phyloP scores from a whole-genome alignment of 2,329 filamentous ascomycete genomes.

The Ilyonectria destructans region DNA sequence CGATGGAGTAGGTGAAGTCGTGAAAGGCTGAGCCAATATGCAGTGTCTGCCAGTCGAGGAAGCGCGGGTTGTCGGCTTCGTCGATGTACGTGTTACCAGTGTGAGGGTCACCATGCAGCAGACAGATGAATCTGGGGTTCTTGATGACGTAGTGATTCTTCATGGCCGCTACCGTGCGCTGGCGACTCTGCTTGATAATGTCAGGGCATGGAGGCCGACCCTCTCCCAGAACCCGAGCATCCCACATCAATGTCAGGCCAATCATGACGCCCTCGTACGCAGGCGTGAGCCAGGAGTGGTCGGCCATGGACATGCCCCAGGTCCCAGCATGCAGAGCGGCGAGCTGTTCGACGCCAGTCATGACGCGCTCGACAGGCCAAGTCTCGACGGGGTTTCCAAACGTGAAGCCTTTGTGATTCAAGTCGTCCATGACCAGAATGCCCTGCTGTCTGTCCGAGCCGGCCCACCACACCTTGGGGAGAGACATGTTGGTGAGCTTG shows the following conservation, averaged over 20 bases:
- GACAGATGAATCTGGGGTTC: slow-evolving; percentile 24
- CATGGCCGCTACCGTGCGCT: slow-evolving; percentile 19
- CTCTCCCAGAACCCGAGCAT: background rate
- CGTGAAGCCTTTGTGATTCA: slow-evolving; percentile 9
- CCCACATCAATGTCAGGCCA: slow-evolving; percentile 19
- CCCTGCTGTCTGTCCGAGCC: slow-evolving; percentile 17
- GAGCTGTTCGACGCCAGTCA: slow-evolving; percentile 26
- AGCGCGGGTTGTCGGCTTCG: slow-evolving; percentile 11
- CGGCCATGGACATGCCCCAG: slow-evolving; percentile 11
- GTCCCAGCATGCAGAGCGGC: slow-evolving; percentile 30
- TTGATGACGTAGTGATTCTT: slow-evolving; percentile 26
- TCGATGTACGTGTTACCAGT: slow-evolving; percentile 33
- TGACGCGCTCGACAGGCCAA: slow-evolving; percentile 18
- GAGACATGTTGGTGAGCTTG: slow-evolving; percentile 4
- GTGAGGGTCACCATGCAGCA: slow-evolving; percentile 37
- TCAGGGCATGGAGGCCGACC: slow-evolving; percentile 22
- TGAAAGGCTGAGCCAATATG: slow-evolving; percentile 33
- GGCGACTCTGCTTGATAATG: slow-evolving; percentile 8
- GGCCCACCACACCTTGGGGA: slow-evolving; percentile 20
- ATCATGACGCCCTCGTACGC: slow-evolving; percentile 30
- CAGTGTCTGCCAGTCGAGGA: slow-evolving; percentile 36
- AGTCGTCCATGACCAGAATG: slow-evolving; percentile 32
- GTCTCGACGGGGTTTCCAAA: slow-evolving; percentile 25
- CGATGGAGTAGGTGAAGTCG: slow-evolving; percentile 32
- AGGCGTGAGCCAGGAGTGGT: slow-evolving; percentile 24